Evolutionary conservation across 2,329 filamentous ascomycete genomes (phyloP).

Genomic region (Neoascochyta sp.): DNA sequence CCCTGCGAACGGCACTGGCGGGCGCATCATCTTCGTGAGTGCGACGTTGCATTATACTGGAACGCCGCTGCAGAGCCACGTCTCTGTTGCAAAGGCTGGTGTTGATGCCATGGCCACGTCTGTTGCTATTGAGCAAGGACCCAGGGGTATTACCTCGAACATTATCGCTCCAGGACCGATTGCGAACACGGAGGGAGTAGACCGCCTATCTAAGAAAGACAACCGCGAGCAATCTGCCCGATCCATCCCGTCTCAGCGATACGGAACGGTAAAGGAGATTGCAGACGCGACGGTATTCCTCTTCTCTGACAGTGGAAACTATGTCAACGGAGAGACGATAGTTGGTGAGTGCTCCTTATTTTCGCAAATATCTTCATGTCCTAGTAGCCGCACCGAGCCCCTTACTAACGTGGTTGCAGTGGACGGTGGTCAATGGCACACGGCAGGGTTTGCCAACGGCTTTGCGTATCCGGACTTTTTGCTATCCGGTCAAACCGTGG

Average conservation of each 20-base stretch:
- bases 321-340: constrained; percentile 76
- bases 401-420: constrained; percentile 41
- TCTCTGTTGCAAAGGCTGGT: constrained; percentile 85
- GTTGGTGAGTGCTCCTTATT: constrained; percentile 74
- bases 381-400: no score
- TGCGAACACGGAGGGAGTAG: constrained; percentile 67
- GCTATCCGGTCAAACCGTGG: constrained; percentile 50
- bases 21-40: constrained; percentile 84
- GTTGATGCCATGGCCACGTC: constrained; percentile 80
- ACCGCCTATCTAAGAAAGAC: constrained; percentile 39
- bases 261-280: constrained; percentile 80
- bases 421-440: constrained; percentile 53
- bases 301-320: constrained; percentile 81
- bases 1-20: constrained; percentile 57
- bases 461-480: constrained; percentile 59
- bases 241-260: constrained; percentile 66
- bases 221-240: constrained; percentile 28
- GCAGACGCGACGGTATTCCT: constrained; percentile 88
- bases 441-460: constrained; percentile 35
- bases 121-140: constrained; percentile 85
- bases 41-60: constrained; percentile 90
- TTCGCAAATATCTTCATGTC: no score
- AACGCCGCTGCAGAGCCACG: constrained; percentile 80
- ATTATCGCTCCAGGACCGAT: constrained; percentile 87
- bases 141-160: constrained; percentile 80